Evolutionary conservation across 352 stramenopile species (phyloP).

Genomic region (Pythium coloratum): DNA sequence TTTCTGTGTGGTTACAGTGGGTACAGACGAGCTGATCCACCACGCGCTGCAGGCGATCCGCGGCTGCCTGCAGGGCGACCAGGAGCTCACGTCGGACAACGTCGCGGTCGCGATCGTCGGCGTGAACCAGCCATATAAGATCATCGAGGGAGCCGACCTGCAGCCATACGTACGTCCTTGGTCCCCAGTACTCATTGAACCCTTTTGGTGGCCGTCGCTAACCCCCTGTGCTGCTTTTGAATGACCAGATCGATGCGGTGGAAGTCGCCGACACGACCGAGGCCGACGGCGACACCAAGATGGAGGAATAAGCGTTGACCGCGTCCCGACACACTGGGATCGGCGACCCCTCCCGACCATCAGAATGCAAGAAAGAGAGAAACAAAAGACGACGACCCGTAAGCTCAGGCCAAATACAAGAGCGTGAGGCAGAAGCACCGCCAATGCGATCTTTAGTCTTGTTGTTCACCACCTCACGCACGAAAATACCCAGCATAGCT

Average conservation of each 20-base stretch:
- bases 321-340: constrained; percentile 1
- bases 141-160: constrained; percentile 93
- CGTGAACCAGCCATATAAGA: constrained; percentile 90
- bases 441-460: not conserved
- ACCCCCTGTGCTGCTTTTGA: not conserved
- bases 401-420: constrained; percentile 13
- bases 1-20: constrained; percentile 40
- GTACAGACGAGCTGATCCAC: constrained; percentile 97
- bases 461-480: not conserved
- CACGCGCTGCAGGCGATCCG: constrained; percentile 96
- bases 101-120: constrained; percentile 94
- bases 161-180: constrained; percentile 90
- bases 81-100: constrained; percentile 94
- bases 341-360: not conserved
- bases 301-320: constrained; percentile 63
- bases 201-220: not conserved
- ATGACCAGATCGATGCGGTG: constrained; percentile 75
- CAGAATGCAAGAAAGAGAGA: not conserved
- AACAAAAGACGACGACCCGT: constrained; percentile 4
- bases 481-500: not conserved
- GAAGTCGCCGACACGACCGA: constrained; percentile 86
- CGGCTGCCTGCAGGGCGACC: constrained; percentile 95
- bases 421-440: constrained; percentile 1
- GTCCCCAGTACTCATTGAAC: not conserved
- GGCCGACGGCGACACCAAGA: constrained; percentile 77